A percentile compares a stretch with the other conserved stretches of the same genome.
Conservation (phyloP, 2,329 filamentous ascomycete species). For the Myriosclerotinia scirpicola region DNA sequence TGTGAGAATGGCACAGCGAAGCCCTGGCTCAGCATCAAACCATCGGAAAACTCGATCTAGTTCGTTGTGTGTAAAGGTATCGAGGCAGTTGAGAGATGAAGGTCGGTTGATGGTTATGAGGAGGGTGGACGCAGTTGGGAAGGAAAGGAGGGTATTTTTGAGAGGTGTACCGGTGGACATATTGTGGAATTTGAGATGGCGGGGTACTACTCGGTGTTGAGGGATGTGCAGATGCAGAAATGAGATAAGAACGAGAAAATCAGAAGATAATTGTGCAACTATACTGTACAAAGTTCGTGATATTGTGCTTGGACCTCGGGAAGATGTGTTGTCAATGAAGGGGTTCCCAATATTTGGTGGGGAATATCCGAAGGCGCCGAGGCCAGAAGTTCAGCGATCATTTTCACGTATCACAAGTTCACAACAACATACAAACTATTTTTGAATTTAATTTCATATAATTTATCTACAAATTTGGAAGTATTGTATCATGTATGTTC, state of each 20-base stretch:
- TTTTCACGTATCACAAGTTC: too few species aligned
- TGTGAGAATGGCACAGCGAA: conserved; percentile 61
- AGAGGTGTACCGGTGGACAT: conserved; percentile 19
- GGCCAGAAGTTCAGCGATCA: too few species aligned
- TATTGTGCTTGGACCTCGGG: conserved; percentile 1
- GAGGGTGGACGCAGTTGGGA: conserved; percentile 55
- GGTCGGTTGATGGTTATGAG: conserved; percentile 62
- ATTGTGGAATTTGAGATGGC: conserved; percentile 15
- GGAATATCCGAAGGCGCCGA: neutral
- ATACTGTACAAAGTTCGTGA: conserved; percentile 6
- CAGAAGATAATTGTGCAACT: conserved; percentile 16
- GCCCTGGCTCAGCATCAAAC: conserved; percentile 61
- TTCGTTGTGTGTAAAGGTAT: conserved; percentile 41
- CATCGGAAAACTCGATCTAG: conserved; percentile 53
- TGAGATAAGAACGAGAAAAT: conserved; percentile 8
- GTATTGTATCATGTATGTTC: neutral
- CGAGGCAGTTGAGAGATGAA: conserved; percentile 57
- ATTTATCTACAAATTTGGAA: neutral
- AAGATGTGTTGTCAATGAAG: conserved; percentile 15
- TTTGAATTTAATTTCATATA: neutral
- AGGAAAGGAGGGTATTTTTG: conserved; percentile 40
- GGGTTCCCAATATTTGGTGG: conserved; percentile 6
- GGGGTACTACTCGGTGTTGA: conserved; percentile 9
- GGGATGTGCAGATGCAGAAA: conserved; percentile 10
- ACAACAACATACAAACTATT: neutral